Evolutionary conservation across 2,329 filamentous ascomycete species (phyloP).

Genomic region (Colletotrichum falcatum): DNA sequence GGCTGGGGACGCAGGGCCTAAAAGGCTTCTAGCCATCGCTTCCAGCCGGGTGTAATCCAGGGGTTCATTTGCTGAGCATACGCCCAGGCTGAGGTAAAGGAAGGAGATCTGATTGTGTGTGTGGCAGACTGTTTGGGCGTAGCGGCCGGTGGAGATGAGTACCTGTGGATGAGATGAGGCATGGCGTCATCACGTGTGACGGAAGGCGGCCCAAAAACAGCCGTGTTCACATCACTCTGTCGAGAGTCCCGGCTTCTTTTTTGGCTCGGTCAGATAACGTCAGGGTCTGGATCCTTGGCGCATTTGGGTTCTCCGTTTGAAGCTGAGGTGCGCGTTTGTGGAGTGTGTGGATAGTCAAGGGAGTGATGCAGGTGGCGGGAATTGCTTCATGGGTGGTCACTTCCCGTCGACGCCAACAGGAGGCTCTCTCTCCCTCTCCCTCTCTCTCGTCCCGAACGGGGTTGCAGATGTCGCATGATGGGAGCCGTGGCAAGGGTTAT

Average conservation of each 20-base stretch:
- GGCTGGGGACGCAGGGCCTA: conserved; percentile 25
- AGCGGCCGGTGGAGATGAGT: conserved; percentile 23
- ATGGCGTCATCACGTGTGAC: conserved; percentile 42
- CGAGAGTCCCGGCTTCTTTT: conserved; percentile 5
- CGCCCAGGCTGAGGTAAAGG: neutral
- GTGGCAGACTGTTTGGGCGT: conserved; percentile 24
- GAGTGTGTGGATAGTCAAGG: conserved; percentile 24
- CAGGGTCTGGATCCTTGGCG: conserved; percentile 33
- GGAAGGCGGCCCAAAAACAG: conserved; percentile 19
- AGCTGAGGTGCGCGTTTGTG: conserved; percentile 28
- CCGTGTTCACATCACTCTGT: conserved; percentile 4
- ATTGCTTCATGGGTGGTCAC: conserved; percentile 31
- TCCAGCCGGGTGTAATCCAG: conserved; percentile 3
- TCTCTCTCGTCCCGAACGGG: conserved; percentile 5
- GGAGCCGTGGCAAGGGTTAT: conserved; percentile 31
- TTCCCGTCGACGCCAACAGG: neutral
- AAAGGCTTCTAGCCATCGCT: neutral
- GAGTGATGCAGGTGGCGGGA: conserved; percentile 40
- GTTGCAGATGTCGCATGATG: conserved; percentile 22
- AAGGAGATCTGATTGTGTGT: conserved; percentile 11
- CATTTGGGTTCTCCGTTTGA: conserved; percentile 22
- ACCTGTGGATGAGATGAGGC: conserved; percentile 32
- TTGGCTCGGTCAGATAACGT: conserved; percentile 23
- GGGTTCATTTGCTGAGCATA: conserved; percentile 27
- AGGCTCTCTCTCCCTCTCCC: no score